phyloP scores from a whole-genome alignment of 352 stramenopile genomes.

The Phytophthora cactorum region DNA sequence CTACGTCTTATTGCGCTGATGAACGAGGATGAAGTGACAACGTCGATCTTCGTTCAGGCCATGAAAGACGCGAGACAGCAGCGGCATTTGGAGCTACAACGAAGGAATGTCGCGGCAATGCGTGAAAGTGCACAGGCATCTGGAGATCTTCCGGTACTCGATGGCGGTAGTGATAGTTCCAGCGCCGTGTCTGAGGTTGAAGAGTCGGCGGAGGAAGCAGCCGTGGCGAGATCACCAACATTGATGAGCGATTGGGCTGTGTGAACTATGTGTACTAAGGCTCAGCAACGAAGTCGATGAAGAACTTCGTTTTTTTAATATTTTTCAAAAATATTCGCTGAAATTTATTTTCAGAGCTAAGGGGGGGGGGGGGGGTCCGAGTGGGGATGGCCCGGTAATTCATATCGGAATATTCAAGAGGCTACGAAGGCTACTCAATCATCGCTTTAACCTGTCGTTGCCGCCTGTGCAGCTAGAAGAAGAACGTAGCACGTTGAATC shows the following conservation, averaged over 20 bases:
- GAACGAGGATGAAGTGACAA: conserved; percentile 40
- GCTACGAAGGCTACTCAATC: too few relatives aligned
- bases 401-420: too few relatives aligned
- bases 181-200: neutral
- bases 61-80: conserved; percentile 25
- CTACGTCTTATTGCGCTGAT: conserved; percentile 39
- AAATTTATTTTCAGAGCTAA: too few relatives aligned
- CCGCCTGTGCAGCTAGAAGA: too few relatives aligned
- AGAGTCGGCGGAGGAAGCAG: neutral
- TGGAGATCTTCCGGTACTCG: neutral
- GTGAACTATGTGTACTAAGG: too few relatives aligned
- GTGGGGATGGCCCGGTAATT: too few relatives aligned
- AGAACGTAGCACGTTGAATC: too few relatives aligned
- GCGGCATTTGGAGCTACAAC: conserved; percentile 1
- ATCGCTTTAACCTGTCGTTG: too few relatives aligned
- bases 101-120: neutral
- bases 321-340: too few relatives aligned
- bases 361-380: too few relatives aligned
- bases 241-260: neutral
- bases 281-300: too few relatives aligned
- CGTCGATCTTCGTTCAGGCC: conserved; percentile 25
- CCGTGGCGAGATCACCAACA: neutral
- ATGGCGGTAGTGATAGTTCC: conserved; percentile 3
- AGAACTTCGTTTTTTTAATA: too few relatives aligned
- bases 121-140: neutral